These are phyloP conservation scores for Fusarium sp. DNA, from an alignment of 2,329 filamentous ascomycete species.

Conservation along the genomic window DNA sequence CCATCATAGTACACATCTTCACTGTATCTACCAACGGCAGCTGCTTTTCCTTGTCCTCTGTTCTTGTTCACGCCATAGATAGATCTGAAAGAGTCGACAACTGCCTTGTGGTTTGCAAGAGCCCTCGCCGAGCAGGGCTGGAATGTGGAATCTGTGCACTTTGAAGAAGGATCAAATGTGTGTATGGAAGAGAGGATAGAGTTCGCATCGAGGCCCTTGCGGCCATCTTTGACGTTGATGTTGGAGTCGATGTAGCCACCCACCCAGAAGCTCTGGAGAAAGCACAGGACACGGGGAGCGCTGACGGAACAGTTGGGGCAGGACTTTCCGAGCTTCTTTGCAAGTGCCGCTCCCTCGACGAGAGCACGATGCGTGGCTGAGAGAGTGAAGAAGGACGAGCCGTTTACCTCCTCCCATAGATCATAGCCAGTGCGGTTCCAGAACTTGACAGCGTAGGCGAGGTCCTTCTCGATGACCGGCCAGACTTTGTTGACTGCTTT, in stretches of 20 bases:
- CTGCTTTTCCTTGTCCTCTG: conserved; percentile 67
- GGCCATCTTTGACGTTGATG: conserved; percentile 69
- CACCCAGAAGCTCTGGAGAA: conserved; percentile 79
- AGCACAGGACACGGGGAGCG: conserved; percentile 77
- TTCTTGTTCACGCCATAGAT: conserved; percentile 74
- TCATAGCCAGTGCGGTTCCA: conserved; percentile 76
- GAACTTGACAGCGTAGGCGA: conserved; percentile 78
- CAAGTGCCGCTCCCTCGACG: conserved; percentile 75
- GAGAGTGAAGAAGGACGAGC: conserved; percentile 81
- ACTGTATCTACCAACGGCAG: conserved; percentile 73
- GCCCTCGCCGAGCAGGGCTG: conserved; percentile 77
- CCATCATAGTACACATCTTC: conserved; percentile 80
- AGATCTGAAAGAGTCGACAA: conserved; percentile 79
- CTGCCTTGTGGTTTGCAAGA: conserved; percentile 78
- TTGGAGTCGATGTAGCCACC: conserved; percentile 74
- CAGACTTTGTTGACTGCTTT: conserved; percentile 69
- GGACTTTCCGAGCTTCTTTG: conserved; percentile 69
- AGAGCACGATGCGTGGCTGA: conserved; percentile 72
- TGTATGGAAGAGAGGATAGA: conserved; percentile 73
- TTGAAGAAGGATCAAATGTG: conserved; percentile 73
- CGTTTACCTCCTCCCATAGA: conserved; percentile 84
- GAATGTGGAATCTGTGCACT: conserved; percentile 76
- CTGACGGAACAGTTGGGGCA: conserved; percentile 71
- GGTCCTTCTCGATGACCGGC: conserved; percentile 80
- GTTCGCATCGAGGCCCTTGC: conserved; percentile 77